Evolutionary conservation across 768 basidiomycete species (phyloP), one percentile per base, ranked within the genome.

Genomic region (Termitomyces titanicus): DNA sequence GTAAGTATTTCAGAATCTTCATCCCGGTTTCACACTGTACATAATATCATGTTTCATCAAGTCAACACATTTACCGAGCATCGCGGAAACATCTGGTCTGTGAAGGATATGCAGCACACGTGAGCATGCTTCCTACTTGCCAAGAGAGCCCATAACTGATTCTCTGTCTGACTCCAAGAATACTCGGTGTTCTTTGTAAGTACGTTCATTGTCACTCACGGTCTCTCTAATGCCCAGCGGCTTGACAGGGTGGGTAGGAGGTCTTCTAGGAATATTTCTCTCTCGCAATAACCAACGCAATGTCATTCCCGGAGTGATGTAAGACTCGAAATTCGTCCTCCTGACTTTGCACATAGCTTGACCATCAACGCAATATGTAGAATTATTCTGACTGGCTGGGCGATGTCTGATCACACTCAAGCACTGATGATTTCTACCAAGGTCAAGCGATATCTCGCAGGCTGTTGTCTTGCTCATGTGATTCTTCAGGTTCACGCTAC

Each of bases 61-160:
- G 88, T 97, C 54, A 96, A 97, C 61, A 95, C 94, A 0, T 95
- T 96, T 66, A 95, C 94, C 0, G 91, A 94, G 64, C 94, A 97
- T 66, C 88, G 84, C 47, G 90, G 91, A 8, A 78, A 78, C 18
- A 68, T 63, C 0, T 96, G 94, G 94, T 88, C 85, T 2, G 88
- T 87, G 51, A 94, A 96, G 68, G 94, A 96, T 68, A 89, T 94
- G 90, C 93, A 95, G 63, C 94, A 96, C 69, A 93, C 92, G 85
- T 92, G 65, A 59, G 88, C 77, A 24, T 6, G 40, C 27, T 45
- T 56, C 39, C 13, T n/a, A 39, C 18, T 13, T 34, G 10, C 49
- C 17, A 37, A 39, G 17, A 43, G 17, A 27, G 35, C n/a, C 34
- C 39, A 13, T 35, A 39, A 42, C 22, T 58, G 10, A 55, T 54